phyloP scores from a whole-genome alignment of 2,329 filamentous ascomycete genomes.

The Aspergillus hortae region DNA sequence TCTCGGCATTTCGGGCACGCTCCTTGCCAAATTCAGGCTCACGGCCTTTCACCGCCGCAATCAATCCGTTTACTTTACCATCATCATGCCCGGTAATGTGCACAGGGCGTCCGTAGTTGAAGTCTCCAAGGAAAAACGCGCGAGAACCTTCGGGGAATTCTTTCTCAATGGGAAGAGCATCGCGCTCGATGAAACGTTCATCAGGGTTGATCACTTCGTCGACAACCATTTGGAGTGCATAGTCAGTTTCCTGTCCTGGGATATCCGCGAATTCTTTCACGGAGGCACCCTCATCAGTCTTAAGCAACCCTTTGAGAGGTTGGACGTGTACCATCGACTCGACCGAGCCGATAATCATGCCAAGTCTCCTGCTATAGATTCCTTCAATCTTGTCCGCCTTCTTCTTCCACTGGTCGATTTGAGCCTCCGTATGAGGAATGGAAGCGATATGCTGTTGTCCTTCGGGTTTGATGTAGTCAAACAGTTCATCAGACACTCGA shows the following conservation, averaged over 20 bases:
- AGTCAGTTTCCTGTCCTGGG: constrained; percentile 80
- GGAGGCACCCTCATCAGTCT: constrained; percentile 85
- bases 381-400: constrained; percentile 81
- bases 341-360: constrained; percentile 78
- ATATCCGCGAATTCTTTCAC: constrained; percentile 90
- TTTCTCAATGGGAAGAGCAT: constrained; percentile 81
- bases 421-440: constrained; percentile 67
- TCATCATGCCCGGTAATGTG: constrained; percentile 71
- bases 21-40: constrained; percentile 78
- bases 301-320: constrained; percentile 85
- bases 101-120: constrained; percentile 86
- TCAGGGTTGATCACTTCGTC: constrained; percentile 88
- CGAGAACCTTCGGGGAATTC: constrained; percentile 81
- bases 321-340: constrained; percentile 90
- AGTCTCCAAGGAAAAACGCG: constrained; percentile 92
- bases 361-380: constrained; percentile 85
- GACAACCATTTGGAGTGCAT: constrained; percentile 86
- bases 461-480: constrained; percentile 73
- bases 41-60: constrained; percentile 67
- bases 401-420: constrained; percentile 78
- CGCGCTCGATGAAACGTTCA: constrained; percentile 85
- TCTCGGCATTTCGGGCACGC: constrained; percentile 69
- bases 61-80: constrained; percentile 72
- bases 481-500: constrained; percentile 87
- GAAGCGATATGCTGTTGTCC: constrained; percentile 63